Percentiles rank a stretch among this genome's conserved stretches.
phyloP scores from a whole-genome alignment of 164 flowering plant genomes.

The Buxus sempervirens region DNA sequence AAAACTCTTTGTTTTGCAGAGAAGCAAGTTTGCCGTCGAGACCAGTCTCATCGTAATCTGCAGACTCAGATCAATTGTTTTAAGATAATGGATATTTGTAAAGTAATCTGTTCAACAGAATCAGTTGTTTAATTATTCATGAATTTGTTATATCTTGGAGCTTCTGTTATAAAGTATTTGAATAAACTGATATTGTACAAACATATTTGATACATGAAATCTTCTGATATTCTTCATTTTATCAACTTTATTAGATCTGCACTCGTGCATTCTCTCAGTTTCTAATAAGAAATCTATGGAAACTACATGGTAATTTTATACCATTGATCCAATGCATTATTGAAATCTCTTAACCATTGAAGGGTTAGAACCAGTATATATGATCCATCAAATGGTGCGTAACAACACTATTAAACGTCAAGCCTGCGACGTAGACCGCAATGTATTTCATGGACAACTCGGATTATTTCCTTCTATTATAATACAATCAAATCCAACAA shows the following conservation, averaged over 20 bases:
- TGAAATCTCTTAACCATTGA: too few species aligned
- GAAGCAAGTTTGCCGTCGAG: constrained; percentile 16
- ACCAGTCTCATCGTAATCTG: constrained; percentile 10
- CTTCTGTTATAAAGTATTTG: not conserved
- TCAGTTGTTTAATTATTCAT: not conserved
- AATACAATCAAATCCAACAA: not conserved
- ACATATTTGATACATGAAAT: not conserved
- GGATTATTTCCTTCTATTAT: not conserved
- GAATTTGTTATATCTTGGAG: not conserved
- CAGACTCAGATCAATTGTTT: not conserved
- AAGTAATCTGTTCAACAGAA: constrained; percentile 1
- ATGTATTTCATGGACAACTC: too few species aligned
- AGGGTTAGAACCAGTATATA: too few species aligned
- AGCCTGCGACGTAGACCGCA: too few species aligned
- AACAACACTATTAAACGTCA: too few species aligned
- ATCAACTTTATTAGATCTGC: not conserved
- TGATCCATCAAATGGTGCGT: too few species aligned
- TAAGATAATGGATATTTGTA: not conserved
- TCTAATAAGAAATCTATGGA: not conserved
- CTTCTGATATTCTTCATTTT: not conserved
- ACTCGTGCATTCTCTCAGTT: not conserved
- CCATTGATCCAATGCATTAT: not conserved
- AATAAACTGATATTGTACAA: not conserved
- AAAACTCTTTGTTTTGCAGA: constrained; percentile 12
- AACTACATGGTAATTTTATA: too few species aligned